These are phyloP conservation scores for Ophiostoma populinum DNA, from an alignment of 2,329 filamentous ascomycete genomes.

Conservation along the genomic window DNA sequence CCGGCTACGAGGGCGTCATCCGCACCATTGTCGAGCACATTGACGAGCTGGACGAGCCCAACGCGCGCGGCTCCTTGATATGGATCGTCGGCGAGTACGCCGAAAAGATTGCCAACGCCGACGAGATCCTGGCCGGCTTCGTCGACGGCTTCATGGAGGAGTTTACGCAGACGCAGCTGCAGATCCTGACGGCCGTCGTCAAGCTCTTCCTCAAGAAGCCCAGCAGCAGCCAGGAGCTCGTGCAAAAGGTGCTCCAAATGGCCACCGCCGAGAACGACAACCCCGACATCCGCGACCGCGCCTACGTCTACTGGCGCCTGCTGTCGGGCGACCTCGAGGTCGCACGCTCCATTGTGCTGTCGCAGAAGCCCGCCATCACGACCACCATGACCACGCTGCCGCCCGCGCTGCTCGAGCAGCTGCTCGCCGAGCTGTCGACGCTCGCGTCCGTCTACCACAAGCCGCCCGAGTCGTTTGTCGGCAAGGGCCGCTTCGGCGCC, in stretches of 20 bases:
- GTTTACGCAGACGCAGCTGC: conserved; percentile 95
- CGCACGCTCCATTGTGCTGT: conserved; percentile 85
- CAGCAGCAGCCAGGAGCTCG: conserved; percentile 72
- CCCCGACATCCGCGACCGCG: conserved; percentile 88
- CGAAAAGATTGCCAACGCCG: conserved; percentile 98
- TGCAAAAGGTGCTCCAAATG: conserved; percentile 84
- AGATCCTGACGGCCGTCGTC: conserved; percentile 91
- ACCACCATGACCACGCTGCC: conserved; percentile 88
- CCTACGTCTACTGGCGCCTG: conserved; percentile 96
- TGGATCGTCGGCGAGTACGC: conserved; percentile 99
- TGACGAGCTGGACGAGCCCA: conserved; percentile 88
- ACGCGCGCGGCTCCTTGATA: conserved; percentile 77
- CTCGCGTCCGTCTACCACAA: conserved; percentile 97
- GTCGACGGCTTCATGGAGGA: conserved; percentile 92
- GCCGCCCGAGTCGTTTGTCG: conserved; percentile 92
- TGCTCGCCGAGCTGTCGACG: conserved; percentile 84
- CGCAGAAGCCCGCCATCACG: conserved; percentile 83
- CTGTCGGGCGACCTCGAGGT: conserved; percentile 81
- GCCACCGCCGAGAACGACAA: conserved; percentile 95
- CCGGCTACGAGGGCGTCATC: conserved; percentile 95
- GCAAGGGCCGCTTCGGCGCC: conserved; percentile 82
- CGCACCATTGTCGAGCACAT: conserved; percentile 92
- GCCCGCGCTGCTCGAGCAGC: conserved; percentile 64
- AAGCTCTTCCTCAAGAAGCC: conserved; percentile 97
- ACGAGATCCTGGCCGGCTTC: conserved; percentile 78